Percentiles rank a stretch among this genome's conserved stretches.
Evolutionary conservation across 2,329 filamentous ascomycete species (phyloP).

Genomic region (Fonsecaea erecta): DNA sequence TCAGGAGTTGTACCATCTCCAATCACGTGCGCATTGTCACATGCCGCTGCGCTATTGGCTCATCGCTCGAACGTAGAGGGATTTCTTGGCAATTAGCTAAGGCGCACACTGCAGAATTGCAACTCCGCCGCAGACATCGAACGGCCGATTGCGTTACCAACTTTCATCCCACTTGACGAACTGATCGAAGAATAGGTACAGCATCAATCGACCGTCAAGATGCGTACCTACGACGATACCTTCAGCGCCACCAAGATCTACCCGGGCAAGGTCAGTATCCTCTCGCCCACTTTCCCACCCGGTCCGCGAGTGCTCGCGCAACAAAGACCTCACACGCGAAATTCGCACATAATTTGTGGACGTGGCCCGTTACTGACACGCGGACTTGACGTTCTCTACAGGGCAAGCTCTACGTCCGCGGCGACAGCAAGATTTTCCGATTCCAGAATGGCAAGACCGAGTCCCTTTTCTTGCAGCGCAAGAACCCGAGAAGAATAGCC

Average conservation of each 20-base stretch:
- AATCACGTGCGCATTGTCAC: background rate
- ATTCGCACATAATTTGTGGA: background rate
- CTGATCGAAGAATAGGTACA: constrained; percentile 29
- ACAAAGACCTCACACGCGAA: constrained; percentile 16
- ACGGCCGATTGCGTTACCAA: constrained; percentile 5
- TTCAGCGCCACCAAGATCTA: constrained; percentile 80
- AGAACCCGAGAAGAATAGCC: constrained; percentile 99
- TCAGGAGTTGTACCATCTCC: background rate
- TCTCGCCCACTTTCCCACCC: background rate
- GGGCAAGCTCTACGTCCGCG: constrained; percentile 99
- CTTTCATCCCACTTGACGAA: constrained; percentile 21
- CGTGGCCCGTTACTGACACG: constrained; percentile 26
- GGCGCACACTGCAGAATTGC: constrained; percentile 18
- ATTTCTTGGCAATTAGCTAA: constrained; percentile 18
- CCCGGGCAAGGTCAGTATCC: constrained; percentile 71
- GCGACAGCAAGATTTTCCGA: constrained; percentile 99
- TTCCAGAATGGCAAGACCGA: constrained; percentile 99
- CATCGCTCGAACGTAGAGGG: background rate
- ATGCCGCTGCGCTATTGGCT: background rate
- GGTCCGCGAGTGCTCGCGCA: background rate
- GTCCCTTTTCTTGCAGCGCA: constrained; percentile 99
- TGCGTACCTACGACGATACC: constrained; percentile 78
- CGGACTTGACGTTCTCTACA: constrained; percentile 47
- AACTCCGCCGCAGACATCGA: constrained; percentile 15
- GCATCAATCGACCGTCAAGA: constrained; percentile 55